These are phyloP conservation scores for Sclerotinia borealis DNA, from an alignment of 2,329 filamentous ascomycete species.

Conservation along the genomic window DNA sequence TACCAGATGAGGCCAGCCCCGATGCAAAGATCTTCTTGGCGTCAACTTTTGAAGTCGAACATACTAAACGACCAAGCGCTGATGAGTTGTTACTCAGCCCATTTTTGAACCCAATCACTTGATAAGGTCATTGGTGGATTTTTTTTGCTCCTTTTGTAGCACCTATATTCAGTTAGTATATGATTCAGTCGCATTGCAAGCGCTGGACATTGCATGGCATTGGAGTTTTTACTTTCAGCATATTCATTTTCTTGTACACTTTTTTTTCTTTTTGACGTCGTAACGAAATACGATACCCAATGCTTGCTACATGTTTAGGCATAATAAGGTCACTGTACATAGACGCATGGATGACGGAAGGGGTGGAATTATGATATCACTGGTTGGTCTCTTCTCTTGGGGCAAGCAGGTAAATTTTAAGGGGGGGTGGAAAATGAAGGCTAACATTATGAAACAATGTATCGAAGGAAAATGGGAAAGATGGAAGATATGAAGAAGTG, in stretches of 20 bases:
- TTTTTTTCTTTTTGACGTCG: conserved; percentile 13
- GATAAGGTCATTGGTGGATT: conserved; percentile 2
- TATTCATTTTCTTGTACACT: conserved; percentile 15
- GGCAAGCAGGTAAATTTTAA: conserved; percentile 3
- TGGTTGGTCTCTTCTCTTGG: conserved; percentile 8
- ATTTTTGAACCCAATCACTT: conserved; percentile 71
- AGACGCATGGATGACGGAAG: conserved; percentile 7
- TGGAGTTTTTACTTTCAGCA: conserved; percentile 8
- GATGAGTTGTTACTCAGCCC: conserved; percentile 81
- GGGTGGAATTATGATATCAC: conserved; percentile 2
- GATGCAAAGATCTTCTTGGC: conserved; percentile 79
- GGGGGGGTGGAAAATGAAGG: background rate
- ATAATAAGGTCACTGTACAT: conserved; percentile 13
- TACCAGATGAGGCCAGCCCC: conserved; percentile 78
- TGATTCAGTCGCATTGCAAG: conserved; percentile 20
- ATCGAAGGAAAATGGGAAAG: background rate
- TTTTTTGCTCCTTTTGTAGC: background rate
- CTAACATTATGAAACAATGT: conserved; percentile 1
- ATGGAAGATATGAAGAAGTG: background rate
- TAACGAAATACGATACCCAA: conserved; percentile 15
- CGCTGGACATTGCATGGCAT: conserved; percentile 24
- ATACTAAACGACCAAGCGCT: conserved; percentile 84
- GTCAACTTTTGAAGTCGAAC: conserved; percentile 92
- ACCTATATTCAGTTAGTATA: conserved; percentile 9
- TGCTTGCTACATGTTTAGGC: conserved; percentile 8